phyloP scores from a whole-genome alignment of 805 yeast species.

The Candida stauntonica region DNA sequence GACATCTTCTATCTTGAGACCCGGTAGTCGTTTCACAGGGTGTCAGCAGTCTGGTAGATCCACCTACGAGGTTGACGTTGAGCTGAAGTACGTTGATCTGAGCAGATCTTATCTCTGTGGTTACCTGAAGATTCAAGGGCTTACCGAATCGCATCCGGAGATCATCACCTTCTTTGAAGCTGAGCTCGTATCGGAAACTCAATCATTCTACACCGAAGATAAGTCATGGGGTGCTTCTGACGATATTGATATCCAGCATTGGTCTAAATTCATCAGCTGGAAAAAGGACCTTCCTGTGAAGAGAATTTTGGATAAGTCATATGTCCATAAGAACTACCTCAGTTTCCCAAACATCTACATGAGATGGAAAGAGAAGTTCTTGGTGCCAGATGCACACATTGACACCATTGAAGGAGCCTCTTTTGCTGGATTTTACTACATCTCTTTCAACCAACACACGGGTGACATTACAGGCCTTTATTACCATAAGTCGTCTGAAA shows the following conservation, averaged over 20 bases:
- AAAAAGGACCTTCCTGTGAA: constrained; percentile 23
- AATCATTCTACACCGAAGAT: constrained; percentile 38
- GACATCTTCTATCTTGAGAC: constrained; percentile 44
- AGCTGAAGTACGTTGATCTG: constrained; percentile 65
- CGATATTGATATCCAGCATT: constrained; percentile 59
- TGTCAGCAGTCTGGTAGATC: constrained; percentile 66
- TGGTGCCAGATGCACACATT: constrained; percentile 69
- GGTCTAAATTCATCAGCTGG: constrained; percentile 55
- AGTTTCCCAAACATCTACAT: constrained; percentile 59
- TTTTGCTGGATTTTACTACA: constrained; percentile 88
- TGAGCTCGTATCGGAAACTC: constrained; percentile 52
- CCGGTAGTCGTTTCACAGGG: constrained; percentile 61
- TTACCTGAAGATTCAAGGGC: constrained; percentile 60
- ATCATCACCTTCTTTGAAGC: constrained; percentile 74
- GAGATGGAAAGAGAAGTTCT: constrained; percentile 93
- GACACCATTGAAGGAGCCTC: constrained; percentile 64
- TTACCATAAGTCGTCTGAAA: constrained; percentile 75
- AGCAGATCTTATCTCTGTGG: constrained; percentile 49
- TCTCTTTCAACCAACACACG: constrained; percentile 71
- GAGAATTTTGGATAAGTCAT: constrained; percentile 16
- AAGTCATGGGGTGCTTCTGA: constrained; percentile 53
- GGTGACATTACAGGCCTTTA: constrained; percentile 80
- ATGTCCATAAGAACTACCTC: constrained; percentile 28
- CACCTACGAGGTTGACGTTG: constrained; percentile 64
- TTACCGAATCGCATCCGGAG: constrained; percentile 63